Conservation (phyloP, 306 rosid genomes). For the Amphicarpaea edgeworthii region DNA sequence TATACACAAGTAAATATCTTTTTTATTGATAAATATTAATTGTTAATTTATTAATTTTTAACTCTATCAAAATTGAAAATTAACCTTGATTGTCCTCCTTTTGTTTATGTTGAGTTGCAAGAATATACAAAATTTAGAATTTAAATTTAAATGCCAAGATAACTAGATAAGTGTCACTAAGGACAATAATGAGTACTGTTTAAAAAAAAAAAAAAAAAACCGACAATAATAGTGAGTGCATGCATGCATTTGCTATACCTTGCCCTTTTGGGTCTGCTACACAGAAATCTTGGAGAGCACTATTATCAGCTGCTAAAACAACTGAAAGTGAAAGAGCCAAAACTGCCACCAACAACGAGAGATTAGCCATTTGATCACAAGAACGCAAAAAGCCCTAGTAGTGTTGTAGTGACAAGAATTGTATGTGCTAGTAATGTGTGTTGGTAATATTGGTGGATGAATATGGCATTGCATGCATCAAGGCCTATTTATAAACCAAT, state of each 20-base stretch:
- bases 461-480: constrained; percentile 28
- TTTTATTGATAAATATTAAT: no score
- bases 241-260: constrained; percentile 38
- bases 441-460: constrained; percentile 18
- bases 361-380: constrained; percentile 48
- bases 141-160: not conserved
- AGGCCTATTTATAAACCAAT: constrained; percentile 37
- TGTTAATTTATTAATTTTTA: no score
- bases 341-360: constrained; percentile 29
- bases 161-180: not conserved
- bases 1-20: no score
- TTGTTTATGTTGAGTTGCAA: not conserved
- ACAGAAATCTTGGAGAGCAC: constrained; percentile 56
- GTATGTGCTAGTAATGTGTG: not conserved
- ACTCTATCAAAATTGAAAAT: no score
- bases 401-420: not conserved
- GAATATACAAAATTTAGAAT: not conserved
- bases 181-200: no score
- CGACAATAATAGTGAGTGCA: no score
- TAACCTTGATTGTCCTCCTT: not conserved
- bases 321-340: constrained; percentile 47
- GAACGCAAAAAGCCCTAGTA: not conserved
- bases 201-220: no score
- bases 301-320: constrained; percentile 35
- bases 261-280: constrained; percentile 46